Percentiles rank a stretch among this genome's conserved stretches.
These are phyloP conservation scores for Colletotrichum paranaense DNA, from an alignment of 2,329 filamentous ascomycete species.

Conservation along the genomic window DNA sequence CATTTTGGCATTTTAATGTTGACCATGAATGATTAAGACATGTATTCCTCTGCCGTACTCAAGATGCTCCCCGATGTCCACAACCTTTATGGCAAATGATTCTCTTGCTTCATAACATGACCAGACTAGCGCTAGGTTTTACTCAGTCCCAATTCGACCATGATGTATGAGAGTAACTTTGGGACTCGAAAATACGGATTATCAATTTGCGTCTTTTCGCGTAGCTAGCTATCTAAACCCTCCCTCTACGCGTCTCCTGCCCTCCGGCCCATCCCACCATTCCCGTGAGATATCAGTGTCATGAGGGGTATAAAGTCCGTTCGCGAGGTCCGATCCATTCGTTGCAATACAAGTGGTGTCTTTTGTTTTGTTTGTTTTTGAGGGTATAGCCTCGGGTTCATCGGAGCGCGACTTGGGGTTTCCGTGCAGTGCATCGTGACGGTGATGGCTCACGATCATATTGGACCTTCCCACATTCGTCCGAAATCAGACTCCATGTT, in stretches of 20 bases:
- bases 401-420: neutral
- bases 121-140: neutral
- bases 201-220: constrained; percentile 20
- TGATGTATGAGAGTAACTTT: neutral
- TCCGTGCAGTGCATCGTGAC: neutral
- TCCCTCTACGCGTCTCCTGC: neutral
- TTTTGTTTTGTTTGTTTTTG: constrained; percentile 15
- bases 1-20: constrained; percentile 12
- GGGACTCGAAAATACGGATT: neutral
- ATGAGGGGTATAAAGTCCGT: constrained; percentile 13
- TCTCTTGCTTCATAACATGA: neutral
- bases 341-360: neutral
- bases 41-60: too few relatives aligned
- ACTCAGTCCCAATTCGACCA: neutral
- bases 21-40: constrained; percentile 7
- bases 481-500: constrained; percentile 22
- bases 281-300: neutral
- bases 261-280: neutral
- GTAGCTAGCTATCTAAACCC: neutral
- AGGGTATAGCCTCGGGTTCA: neutral
- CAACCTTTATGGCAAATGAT: neutral
- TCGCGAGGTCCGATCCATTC: constrained; percentile 4
- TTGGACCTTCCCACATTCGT: constrained; percentile 2
- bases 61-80: too few relatives aligned
- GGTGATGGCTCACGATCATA: neutral